Percentiles rank a stretch among this genome's conserved stretches.
Evolutionary conservation across 441 rosid species (phyloP).

Genomic region (Jatropha multifida): DNA sequence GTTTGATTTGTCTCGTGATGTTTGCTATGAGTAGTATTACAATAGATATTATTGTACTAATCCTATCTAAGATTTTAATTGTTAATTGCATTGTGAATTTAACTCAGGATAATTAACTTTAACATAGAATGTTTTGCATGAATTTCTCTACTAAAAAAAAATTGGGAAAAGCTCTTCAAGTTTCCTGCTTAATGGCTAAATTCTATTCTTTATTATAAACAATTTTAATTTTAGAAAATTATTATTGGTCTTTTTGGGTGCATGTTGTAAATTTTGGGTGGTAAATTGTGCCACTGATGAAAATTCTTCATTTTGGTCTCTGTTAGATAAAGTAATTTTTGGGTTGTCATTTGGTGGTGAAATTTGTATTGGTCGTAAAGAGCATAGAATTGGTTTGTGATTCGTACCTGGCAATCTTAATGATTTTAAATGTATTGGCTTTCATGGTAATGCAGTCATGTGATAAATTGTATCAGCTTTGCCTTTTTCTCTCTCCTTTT

Average conservation of each 20-base stretch:
- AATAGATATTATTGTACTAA: no score
- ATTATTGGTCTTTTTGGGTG: not conserved
- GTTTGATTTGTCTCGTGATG: not conserved
- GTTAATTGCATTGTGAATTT: not conserved
- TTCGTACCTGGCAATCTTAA: not conserved
- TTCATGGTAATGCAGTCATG: not conserved
- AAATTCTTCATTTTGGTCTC: not conserved
- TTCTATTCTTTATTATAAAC: not conserved
- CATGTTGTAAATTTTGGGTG: not conserved
- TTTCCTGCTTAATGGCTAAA: not conserved
- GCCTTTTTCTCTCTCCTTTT: not conserved
- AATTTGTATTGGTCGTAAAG: not conserved
- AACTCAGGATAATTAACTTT: not conserved
- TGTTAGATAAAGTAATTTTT: not conserved
- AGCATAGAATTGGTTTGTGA: not conserved
- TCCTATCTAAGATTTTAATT: no score
- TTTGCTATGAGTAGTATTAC: not conserved
- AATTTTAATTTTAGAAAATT: not conserved
- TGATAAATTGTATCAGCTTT: not conserved
- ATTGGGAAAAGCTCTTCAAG: not conserved
- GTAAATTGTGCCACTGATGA: not conserved
- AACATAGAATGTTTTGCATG: not conserved
- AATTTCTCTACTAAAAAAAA: not conserved
- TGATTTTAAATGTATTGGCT: not conserved
- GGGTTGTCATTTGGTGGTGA: not conserved